Evolutionary conservation across 2,329 filamentous ascomycete genomes (phyloP).

Genomic region (Penicillium sp.): DNA sequence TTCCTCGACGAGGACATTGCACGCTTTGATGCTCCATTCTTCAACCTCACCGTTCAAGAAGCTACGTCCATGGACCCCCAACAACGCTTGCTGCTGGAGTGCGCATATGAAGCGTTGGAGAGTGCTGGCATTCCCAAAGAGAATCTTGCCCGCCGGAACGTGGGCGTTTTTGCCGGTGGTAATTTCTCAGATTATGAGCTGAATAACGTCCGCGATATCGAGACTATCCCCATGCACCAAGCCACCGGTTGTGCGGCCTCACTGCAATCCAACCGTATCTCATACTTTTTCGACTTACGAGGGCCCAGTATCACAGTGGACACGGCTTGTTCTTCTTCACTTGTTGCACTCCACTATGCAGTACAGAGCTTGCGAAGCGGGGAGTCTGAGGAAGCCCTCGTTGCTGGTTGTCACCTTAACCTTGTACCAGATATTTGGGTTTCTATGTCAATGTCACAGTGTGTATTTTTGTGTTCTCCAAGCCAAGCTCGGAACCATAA

Average conservation of each 20-base stretch:
- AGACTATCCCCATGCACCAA: conserved; percentile 23
- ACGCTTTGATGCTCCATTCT: conserved; percentile 30
- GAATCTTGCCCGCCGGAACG: conserved; percentile 22
- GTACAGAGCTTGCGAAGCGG: conserved; percentile 28
- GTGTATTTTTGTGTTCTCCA: background rate
- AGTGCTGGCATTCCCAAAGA: conserved; percentile 32
- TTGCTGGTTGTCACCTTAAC: conserved; percentile 28
- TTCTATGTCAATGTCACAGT: conserved; percentile 30
- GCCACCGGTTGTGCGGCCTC: conserved; percentile 24
- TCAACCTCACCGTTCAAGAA: conserved; percentile 26
- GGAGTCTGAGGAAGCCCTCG: conserved; percentile 27
- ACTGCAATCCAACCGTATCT: conserved; percentile 30
- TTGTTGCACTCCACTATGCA: conserved; percentile 31
- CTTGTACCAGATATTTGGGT: conserved; percentile 29
- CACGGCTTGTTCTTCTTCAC: conserved; percentile 30
- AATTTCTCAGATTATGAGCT: conserved; percentile 28
- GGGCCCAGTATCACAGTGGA: conserved; percentile 33
- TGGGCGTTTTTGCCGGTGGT: conserved; percentile 25
- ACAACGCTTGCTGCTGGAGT: conserved; percentile 28
- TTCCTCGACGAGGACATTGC: conserved; percentile 29
- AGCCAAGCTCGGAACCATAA: background rate
- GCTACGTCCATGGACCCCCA: conserved; percentile 31
- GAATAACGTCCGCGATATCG: conserved; percentile 24
- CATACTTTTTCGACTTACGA: conserved; percentile 31
- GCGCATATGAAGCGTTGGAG: conserved; percentile 30